These are phyloP conservation scores for Bertia moriformis DNA, from an alignment of 2,329 filamentous ascomycete genomes.

Conservation along the genomic window DNA sequence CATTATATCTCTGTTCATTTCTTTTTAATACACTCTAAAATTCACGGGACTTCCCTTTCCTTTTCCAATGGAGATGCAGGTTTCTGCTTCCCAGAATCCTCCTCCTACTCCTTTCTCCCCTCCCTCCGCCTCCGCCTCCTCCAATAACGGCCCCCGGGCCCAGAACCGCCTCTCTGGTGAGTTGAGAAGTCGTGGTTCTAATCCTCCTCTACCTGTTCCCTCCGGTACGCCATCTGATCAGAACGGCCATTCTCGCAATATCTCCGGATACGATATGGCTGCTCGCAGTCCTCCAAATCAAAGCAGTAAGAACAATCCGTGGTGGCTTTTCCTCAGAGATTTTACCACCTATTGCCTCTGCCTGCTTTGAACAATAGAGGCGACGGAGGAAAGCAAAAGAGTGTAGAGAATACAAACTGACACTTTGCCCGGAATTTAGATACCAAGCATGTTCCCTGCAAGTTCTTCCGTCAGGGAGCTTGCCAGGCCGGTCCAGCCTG, in stretches of 20 bases:
- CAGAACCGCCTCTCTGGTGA: too few species aligned
- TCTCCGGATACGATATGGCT: slow-evolving; percentile 24
- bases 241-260: slow-evolving; percentile 23
- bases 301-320: slow-evolving; percentile 19
- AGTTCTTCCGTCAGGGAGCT: slow-evolving; percentile 56
- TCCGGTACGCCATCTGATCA: slow-evolving; percentile 10
- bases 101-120: too few species aligned
- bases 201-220: slow-evolving; percentile 20
- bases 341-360: slow-evolving; percentile 1
- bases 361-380: too few species aligned
- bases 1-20: too few species aligned
- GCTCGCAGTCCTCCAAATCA: slow-evolving; percentile 25
- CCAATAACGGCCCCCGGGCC: too few species aligned
- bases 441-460: slow-evolving; percentile 59
- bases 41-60: too few species aligned
- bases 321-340: slow-evolving; percentile 1
- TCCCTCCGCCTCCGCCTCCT: slow-evolving; percentile 2
- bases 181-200: slow-evolving; percentile 23
- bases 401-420: too few species aligned
- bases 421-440: too few species aligned
- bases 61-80: too few species aligned
- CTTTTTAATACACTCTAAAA: too few species aligned
- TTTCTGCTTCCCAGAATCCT: too few species aligned
- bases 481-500: slow-evolving; percentile 58
- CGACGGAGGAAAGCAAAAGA: too few species aligned